These are phyloP conservation scores for Phytophthora quininea DNA, from an alignment of 352 stramenopile species.

Conservation along the genomic window DNA sequence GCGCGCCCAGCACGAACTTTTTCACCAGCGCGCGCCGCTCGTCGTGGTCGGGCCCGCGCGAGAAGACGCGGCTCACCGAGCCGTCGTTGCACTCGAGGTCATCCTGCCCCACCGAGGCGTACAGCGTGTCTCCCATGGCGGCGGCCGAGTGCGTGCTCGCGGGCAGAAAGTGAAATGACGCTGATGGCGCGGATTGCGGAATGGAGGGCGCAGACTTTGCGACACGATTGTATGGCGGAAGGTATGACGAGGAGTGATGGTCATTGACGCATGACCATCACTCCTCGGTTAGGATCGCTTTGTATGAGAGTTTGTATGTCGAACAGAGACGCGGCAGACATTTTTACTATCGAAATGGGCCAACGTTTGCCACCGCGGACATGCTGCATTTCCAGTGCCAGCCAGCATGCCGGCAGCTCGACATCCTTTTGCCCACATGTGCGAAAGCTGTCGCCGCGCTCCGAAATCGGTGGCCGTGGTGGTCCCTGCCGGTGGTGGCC, in stretches of 20 bases:
- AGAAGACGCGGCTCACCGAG: constrained; percentile 46
- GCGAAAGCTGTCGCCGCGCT: too few relatives aligned
- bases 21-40: constrained; percentile 55
- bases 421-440: not conserved
- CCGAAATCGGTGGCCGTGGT: too few relatives aligned
- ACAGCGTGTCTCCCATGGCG: constrained; percentile 52
- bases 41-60: constrained; percentile 51
- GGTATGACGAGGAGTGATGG: not conserved
- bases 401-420: not conserved
- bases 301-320: not conserved
- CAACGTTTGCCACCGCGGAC: too few relatives aligned
- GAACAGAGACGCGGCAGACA: not conserved
- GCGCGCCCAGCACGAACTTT: constrained; percentile 53
- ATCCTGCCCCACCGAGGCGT: constrained; percentile 73
- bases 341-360: not conserved
- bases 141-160: not conserved
- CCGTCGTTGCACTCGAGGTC: constrained; percentile 65
- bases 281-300: too few relatives aligned
- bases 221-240: not conserved
- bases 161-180: constrained; percentile 9
- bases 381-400: not conserved
- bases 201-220: not conserved
- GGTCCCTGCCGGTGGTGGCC: too few relatives aligned
- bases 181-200: not conserved
- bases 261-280: too few relatives aligned